A percentile compares a stretch with the other conserved stretches of the same genome.
These are phyloP conservation scores for Balamuthia mandrillaris DNA, from an alignment of 208 protist genomes.

Conservation along the genomic window DNA sequence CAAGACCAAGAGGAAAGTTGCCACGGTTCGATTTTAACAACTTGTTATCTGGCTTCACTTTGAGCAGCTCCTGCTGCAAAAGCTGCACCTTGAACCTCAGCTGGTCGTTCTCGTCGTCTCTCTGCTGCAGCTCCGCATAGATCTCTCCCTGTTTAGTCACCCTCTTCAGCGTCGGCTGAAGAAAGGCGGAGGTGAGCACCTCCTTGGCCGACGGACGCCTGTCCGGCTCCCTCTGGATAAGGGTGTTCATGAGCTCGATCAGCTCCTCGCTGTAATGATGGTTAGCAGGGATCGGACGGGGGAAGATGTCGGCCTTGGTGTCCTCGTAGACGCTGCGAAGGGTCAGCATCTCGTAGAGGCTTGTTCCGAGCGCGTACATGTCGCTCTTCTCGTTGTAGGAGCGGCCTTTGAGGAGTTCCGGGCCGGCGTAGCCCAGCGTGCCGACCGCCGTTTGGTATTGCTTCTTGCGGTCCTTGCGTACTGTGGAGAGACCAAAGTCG, in stretches of 20 bases:
- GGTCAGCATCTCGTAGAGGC: constrained; percentile 26
- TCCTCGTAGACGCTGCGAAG: not conserved
- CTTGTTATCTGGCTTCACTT: not conserved
- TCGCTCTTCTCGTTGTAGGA: not conserved
- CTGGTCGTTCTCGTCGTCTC: not conserved
- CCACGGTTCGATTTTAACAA: too few species aligned
- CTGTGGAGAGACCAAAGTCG: constrained; percentile 6
- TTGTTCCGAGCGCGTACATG: not conserved
- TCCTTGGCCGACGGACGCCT: constrained; percentile 8
- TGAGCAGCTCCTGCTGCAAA: not conserved
- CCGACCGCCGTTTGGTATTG: not conserved
- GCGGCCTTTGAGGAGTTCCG: not conserved
- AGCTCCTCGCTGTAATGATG: not conserved
- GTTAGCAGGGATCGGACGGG: not conserved
- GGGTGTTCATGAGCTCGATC: not conserved
- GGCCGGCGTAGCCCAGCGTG: constrained; percentile 5
- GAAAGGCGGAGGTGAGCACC: not conserved
- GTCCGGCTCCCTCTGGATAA: not conserved
- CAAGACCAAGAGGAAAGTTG: too few species aligned
- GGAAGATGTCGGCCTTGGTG: not conserved
- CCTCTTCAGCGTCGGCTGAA: not conserved
- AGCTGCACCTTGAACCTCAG: not conserved
- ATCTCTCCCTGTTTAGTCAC: not conserved
- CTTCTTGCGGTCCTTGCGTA: not conserved
- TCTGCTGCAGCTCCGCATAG: constrained; percentile 1